Evolutionary conservation across 495 filamentous ascomycete species (phyloP), one percentile per base, ranked within the genome.

Genomic region (Aspergillus campestris): DNA sequence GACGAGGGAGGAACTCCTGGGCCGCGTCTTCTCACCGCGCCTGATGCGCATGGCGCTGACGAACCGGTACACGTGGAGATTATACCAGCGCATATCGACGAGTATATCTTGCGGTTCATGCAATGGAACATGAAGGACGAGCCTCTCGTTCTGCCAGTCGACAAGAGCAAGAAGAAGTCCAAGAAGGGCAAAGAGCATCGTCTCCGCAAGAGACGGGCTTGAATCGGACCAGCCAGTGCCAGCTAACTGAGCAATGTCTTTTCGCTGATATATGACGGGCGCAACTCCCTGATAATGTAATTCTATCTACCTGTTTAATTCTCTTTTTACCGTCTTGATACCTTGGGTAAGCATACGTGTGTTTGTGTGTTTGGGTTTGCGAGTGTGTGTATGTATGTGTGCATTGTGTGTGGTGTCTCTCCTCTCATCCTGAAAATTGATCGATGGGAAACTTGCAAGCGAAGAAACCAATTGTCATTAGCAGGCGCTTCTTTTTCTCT

Each of bases 101-200:
- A 91, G 34, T 95, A 88, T 58, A 87, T 97, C 78, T 66, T 96
- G 44, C 68, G 71, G 27, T 79, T 79, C 48, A 84, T 94, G 79
- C 74, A 85, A 48, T 81, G 74, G 71, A 80, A 89, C 59, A 71
- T 92, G 39, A 81, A 83, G 55, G 81, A 86, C 45, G 82, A 89
- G 45, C 81, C 85, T 27, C 73, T 95, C 40, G 81, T 88, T 47
- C 74, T 88, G 43, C 87, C 89, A 5, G 75, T 74, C 52, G 87
- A 90, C 55, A 88, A 86, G 65, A 89, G 79, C 61, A 86, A 80
- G 70, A 92, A 86, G 66, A 81, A 74, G 61, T 70, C 69, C 46
- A 81, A 82, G 57, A 89, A 86, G 65, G 85, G 83, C 41, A 84
- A 82, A 52, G 87, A 91, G 56, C 71, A 73, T 49, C 66, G 62